phyloP scores from a whole-genome alignment of 108 stramenopile species.

The Nannochloropsis oceanica region DNA sequence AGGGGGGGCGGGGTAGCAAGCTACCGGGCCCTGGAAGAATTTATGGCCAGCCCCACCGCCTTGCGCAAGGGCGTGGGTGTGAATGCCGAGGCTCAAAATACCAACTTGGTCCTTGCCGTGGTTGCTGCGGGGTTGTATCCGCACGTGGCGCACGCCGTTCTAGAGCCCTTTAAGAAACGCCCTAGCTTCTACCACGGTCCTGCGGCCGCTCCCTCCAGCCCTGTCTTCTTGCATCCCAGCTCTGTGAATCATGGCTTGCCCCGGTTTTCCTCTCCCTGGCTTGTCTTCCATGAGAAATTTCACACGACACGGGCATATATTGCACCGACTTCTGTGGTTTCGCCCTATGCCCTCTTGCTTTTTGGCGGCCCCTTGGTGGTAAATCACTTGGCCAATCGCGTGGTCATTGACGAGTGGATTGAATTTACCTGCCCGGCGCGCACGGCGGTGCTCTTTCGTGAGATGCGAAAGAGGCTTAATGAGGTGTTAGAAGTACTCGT shows the following conservation, averaged over 20 bases:
- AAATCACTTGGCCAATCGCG: conserved; percentile 53
- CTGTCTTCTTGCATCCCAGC: conserved; percentile 71
- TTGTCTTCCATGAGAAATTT: conserved; percentile 69
- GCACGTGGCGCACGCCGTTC: conserved; percentile 42
- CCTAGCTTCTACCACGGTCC: conserved; percentile 1
- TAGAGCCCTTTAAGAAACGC: background rate
- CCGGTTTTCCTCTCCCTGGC: conserved; percentile 72
- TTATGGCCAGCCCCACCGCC: background rate
- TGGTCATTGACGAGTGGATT: conserved; percentile 59
- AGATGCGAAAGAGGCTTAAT: conserved; percentile 26
- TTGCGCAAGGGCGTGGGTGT: background rate
- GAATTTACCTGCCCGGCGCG: conserved; percentile 62
- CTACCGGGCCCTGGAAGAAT: background rate
- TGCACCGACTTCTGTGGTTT: conserved; percentile 74
- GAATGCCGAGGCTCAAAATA: background rate
- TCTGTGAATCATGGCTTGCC: conserved; percentile 61
- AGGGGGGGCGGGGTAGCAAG: background rate
- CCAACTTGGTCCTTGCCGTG: conserved; percentile 61
- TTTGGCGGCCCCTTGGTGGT: conserved; percentile 78
- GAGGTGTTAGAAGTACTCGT: background rate
- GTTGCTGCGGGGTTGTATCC: conserved; percentile 83
- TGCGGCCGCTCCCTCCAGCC: background rate
- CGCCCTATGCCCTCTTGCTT: conserved; percentile 63
- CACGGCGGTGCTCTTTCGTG: conserved; percentile 70
- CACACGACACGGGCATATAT: conserved; percentile 73